Conservation (phyloP, 805 yeast genomes). For the Geotrichum ghanense region DNA sequence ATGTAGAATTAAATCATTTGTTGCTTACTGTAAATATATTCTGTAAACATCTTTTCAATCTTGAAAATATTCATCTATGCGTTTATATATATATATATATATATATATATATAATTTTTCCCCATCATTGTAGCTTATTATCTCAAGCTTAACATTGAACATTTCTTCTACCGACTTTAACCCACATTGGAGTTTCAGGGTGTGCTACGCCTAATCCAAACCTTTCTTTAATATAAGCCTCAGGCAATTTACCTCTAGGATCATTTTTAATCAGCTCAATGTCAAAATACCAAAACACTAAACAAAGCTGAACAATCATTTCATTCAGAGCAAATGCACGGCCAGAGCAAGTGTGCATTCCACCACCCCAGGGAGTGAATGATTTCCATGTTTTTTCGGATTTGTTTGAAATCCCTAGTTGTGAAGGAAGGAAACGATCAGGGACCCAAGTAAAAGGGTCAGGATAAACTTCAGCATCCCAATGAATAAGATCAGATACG, state of each 20-base stretch:
- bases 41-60: too few relatives aligned
- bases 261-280: neutral
- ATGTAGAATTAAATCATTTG: too few relatives aligned
- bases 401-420: neutral
- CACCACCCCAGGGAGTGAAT: neutral
- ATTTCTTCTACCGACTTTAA: neutral
- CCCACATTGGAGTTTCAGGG: neutral
- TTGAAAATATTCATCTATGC: too few relatives aligned
- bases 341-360: neutral
- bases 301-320: neutral
- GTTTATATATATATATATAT: too few relatives aligned
- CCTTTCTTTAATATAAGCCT: neutral
- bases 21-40: too few relatives aligned
- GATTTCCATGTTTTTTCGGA: neutral
- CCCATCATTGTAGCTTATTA: too few relatives aligned
- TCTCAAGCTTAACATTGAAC: too few relatives aligned
- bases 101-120: too few relatives aligned
- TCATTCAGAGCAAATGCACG: neutral
- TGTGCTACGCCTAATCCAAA: slow-evolving; percentile 1
- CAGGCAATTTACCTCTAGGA: neutral
- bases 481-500: neutral
- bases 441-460: neutral
- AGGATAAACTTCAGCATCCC: neutral
- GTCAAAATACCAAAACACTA: neutral
- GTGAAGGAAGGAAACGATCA: neutral